Base-by-base conservation (phyloP, 345 rosid genomes). In the Gossypium herbaceum region DNA sequence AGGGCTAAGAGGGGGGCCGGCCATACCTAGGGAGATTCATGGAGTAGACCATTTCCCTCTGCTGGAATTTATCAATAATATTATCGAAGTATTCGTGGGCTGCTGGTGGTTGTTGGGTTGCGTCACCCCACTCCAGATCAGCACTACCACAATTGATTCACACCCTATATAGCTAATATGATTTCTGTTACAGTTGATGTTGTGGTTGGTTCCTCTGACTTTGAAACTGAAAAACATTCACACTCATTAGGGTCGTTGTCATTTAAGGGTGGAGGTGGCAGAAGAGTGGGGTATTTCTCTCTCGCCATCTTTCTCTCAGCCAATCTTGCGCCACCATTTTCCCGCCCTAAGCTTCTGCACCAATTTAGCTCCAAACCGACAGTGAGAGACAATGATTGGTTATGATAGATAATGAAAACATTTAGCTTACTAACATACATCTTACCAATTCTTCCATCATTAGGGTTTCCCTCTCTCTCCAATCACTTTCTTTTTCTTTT, bases 221-320 rank as follows among this genome's bases (percentile, higher is more conserved):
- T 41, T 27, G 27, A 51, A 71, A 45, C 12, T 57, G 24, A 54
- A 55, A 9, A 59, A 58, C 62, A 65, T 51, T 75, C 69, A 50
- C 7, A 12, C 6, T n/a, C 5, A 0, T 45, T 62, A 15, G 50
- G 15, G 88, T 89, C 89, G 74, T 83, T 75, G 55, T 87, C 93
- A 82, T 84, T 84, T 75, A 89, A 84, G 81, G 88, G 85, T 85
- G 78, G 83, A 78, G 80, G 71, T 82, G 74, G 84, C 77, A 64
- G 70, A 11, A 59, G 67, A 73, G 61, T 70, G 65, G 57, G 58
- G 61, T n/a, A 15, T 17, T 60, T 6, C 41, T 47, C 73, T 41
- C 44, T 66, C 71, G 41, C 54, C 48, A 19, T 54, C 54, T 39
- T 12, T 72, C 29, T 80, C 54, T 72, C 65, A 59, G 80, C 81